Conservation (phyloP, 352 stramenopile species). For the Blastocystis sp. region DNA sequence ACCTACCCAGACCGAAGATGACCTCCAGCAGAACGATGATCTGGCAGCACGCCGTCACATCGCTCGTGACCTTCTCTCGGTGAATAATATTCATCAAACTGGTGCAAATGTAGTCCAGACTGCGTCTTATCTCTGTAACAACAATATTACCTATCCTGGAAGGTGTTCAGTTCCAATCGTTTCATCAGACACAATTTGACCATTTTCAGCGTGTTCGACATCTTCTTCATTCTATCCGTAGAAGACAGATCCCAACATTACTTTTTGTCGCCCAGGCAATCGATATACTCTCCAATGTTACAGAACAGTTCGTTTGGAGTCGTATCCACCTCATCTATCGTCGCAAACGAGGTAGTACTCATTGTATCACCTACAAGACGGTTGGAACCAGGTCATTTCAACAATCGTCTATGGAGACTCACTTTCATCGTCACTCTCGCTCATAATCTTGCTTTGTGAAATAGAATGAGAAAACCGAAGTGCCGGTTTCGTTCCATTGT, state of each 20-base stretch:
- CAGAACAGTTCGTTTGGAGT: not conserved
- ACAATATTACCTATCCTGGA: not conserved
- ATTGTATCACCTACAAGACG: not conserved
- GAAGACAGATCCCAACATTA: not conserved
- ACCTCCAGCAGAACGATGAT: conserved; percentile 17
- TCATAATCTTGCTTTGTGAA: not conserved
- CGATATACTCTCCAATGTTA: conserved; percentile 38
- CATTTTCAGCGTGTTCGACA: not conserved
- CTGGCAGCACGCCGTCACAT: not conserved
- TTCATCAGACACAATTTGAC: not conserved
- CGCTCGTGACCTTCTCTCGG: not conserved
- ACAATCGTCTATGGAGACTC: not conserved
- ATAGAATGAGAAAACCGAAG: conserved; percentile 1
- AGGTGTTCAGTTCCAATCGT: not conserved
- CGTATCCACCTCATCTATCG: not conserved
- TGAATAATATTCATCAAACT: not conserved
- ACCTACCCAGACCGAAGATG: not conserved
- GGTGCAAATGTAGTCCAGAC: not conserved
- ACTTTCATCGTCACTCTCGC: conserved; percentile 6
- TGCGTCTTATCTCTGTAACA: not conserved
- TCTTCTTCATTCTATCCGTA: conserved; percentile 9
- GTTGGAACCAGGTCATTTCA: not conserved
- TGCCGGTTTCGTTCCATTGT: not conserved
- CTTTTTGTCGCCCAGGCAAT: conserved; percentile 37
- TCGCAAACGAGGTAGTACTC: not conserved